Percentiles rank a stretch among this genome's conserved stretches.
These are phyloP conservation scores for Lachancea fermentati DNA, from an alignment of 805 yeast species.

Conservation along the genomic window DNA sequence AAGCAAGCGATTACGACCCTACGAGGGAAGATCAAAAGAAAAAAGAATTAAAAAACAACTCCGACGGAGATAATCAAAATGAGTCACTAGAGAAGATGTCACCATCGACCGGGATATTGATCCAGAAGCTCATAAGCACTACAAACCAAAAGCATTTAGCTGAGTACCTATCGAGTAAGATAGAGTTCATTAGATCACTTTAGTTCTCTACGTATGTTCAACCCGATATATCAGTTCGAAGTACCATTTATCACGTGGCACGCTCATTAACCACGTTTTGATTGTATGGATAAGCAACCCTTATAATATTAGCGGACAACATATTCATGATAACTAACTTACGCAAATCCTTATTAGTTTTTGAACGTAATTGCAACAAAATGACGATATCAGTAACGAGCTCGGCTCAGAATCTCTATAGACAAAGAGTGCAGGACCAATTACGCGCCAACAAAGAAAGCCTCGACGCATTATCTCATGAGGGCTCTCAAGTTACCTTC, in stretches of 20 bases:
- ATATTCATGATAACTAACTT: neutral
- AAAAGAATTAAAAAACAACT: too few relatives aligned
- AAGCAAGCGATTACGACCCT: too few relatives aligned
- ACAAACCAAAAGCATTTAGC: too few relatives aligned
- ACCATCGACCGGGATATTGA: too few relatives aligned
- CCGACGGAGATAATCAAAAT: too few relatives aligned
- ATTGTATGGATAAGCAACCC: neutral
- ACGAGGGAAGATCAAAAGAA: too few relatives aligned
- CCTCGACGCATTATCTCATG: slow-evolving; percentile 30
- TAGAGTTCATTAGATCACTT: too few relatives aligned
- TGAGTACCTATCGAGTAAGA: too few relatives aligned
- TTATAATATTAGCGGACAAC: neutral
- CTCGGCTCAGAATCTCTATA: slow-evolving; percentile 4
- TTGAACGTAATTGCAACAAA: neutral
- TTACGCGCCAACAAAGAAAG: slow-evolving; percentile 30
- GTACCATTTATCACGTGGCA: neutral
- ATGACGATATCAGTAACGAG: slow-evolving; percentile 15
- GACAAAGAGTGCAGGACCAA: slow-evolving; percentile 21
- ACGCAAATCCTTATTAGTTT: neutral
- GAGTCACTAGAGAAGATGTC: too few relatives aligned
- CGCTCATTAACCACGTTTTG: neutral
- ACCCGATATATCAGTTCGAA: too few relatives aligned
- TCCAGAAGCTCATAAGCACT: too few relatives aligned
- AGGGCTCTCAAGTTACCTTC: slow-evolving; percentile 31
- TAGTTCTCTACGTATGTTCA: too few relatives aligned